Evolutionary conservation across 2,329 filamentous ascomycete species (phyloP).

Genomic region (Exserohilum rostratum): DNA sequence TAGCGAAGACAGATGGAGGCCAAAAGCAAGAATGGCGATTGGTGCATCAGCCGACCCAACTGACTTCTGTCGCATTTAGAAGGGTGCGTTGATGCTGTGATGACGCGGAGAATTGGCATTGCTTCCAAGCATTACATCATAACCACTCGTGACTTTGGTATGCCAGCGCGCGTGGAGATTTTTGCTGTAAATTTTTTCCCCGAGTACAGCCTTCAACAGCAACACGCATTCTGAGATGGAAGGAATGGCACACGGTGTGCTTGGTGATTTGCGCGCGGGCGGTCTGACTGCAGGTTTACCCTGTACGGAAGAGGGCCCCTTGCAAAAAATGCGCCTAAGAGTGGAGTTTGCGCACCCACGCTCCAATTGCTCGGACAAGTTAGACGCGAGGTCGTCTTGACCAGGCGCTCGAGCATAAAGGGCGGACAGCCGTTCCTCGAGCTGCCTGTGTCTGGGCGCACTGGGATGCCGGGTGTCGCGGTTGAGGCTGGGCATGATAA

Average conservation of each 20-base stretch:
- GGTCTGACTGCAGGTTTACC: conserved; percentile 9
- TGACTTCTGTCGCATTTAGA: conserved; percentile 18
- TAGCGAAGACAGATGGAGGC: conserved; percentile 38
- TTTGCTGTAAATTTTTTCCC: neutral
- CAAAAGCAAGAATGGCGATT: conserved; percentile 26
- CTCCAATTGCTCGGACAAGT: conserved; percentile 10
- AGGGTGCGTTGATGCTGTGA: conserved; percentile 17
- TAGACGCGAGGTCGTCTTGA: conserved; percentile 3
- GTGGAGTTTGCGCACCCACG: conserved; percentile 13
- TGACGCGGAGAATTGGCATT: conserved; percentile 25
- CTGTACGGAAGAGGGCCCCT: conserved; percentile 5
- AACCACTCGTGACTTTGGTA: conserved; percentile 5
- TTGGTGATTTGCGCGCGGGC: neutral
- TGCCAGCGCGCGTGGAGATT: neutral
- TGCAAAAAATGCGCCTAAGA: conserved; percentile 10
- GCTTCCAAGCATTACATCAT: conserved; percentile 30
- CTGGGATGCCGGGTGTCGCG: conserved; percentile 19
- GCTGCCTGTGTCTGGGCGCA: neutral
- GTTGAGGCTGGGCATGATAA: neutral
- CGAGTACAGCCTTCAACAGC: neutral
- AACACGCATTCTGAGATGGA: neutral
- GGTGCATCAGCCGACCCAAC: conserved; percentile 25
- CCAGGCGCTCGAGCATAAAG: neutral
- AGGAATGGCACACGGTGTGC: conserved; percentile 7
- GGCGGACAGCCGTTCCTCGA: neutral